Percentiles rank a stretch among this genome's conserved stretches.
These are phyloP conservation scores for Spizellomyces punctatus DNA, from an alignment of 192 early-diverging fungal genomes.

Conservation along the genomic window DNA sequence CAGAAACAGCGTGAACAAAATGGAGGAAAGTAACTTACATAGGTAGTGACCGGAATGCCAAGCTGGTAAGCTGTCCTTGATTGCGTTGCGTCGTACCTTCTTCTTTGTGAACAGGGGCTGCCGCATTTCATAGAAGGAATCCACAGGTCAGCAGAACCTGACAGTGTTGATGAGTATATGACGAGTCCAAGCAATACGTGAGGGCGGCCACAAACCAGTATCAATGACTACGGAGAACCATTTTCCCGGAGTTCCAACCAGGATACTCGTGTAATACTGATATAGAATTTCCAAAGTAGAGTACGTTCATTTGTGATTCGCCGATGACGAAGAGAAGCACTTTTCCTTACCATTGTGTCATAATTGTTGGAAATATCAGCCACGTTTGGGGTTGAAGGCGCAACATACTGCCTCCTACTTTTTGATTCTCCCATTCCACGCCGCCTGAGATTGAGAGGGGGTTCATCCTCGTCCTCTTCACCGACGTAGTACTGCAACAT, in stretches of 20 bases:
- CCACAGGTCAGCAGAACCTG: conserved; percentile 34
- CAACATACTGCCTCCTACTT: conserved; percentile 17
- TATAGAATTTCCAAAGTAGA: not conserved
- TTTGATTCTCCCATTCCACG: conserved; percentile 18
- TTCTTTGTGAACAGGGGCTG: not conserved
- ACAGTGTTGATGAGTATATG: not conserved
- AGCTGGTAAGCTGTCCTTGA: conserved; percentile 21
- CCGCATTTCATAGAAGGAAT: conserved; percentile 18
- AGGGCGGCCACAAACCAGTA: conserved; percentile 13
- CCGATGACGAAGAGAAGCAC: not conserved
- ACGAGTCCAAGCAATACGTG: too few relatives aligned
- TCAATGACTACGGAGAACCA: conserved; percentile 32
- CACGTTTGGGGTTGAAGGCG: not conserved
- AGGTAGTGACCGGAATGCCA: conserved; percentile 11
- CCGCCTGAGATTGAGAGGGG: not conserved
- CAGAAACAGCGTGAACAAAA: not conserved
- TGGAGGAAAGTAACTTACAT: conserved; percentile 12
- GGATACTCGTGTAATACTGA: conserved; percentile 30
- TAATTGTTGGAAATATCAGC: conserved; percentile 8
- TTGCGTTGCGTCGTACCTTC: conserved; percentile 16
- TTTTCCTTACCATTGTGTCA: conserved; percentile 18
- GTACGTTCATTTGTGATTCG: not conserved
- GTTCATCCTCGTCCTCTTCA: conserved; percentile 25
- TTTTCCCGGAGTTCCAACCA: conserved; percentile 18
- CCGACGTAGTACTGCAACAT: conserved; percentile 26